Evolutionary conservation across 2,329 filamentous ascomycete genomes (phyloP).

Genomic region (Scedosporium minutisporum): DNA sequence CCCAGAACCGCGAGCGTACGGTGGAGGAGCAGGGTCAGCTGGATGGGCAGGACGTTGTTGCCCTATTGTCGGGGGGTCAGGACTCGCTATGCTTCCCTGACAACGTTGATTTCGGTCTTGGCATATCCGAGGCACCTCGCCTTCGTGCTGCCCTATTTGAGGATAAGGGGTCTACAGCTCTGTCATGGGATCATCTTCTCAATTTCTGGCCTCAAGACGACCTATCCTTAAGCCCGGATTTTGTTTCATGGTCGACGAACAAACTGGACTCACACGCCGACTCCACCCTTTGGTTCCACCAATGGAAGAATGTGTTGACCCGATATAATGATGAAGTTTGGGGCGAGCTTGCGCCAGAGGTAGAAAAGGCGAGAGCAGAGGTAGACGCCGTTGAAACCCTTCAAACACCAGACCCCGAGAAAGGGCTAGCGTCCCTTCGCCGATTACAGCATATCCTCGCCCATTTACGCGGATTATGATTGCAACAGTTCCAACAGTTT

Average conservation of each 20-base stretch:
- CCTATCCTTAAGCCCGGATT: conserved; percentile 10
- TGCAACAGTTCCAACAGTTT: conserved; percentile 6
- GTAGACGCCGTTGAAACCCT: conserved; percentile 28
- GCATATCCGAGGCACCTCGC: conserved; percentile 2
- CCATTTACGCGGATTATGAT: conserved; percentile 23
- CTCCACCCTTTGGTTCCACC: conserved; percentile 35
- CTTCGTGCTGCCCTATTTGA: conserved; percentile 5
- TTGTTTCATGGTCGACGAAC: conserved; percentile 11
- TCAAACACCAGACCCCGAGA: conserved; percentile 12
- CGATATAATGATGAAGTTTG: conserved; percentile 58
- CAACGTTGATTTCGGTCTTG: conserved; percentile 1
- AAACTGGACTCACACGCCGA: not conserved
- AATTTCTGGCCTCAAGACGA: conserved; percentile 41
- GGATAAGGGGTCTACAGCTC: not conserved
- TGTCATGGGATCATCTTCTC: conserved; percentile 34
- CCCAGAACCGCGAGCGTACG: conserved; percentile 12
- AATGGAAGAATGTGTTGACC: conserved; percentile 47
- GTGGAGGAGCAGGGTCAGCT: conserved; percentile 23
- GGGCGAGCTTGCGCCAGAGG: conserved; percentile 50
- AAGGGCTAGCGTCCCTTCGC: conserved; percentile 17
- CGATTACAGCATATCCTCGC: conserved; percentile 26
- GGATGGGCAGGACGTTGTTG: conserved; percentile 30
- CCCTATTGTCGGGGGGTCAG: conserved; percentile 22
- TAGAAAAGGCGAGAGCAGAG: conserved; percentile 47
- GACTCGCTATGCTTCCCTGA: conserved; percentile 25